These are phyloP conservation scores for Fusarium tricinctum DNA, from an alignment of 2,329 filamentous ascomycete genomes.

Conservation along the genomic window DNA sequence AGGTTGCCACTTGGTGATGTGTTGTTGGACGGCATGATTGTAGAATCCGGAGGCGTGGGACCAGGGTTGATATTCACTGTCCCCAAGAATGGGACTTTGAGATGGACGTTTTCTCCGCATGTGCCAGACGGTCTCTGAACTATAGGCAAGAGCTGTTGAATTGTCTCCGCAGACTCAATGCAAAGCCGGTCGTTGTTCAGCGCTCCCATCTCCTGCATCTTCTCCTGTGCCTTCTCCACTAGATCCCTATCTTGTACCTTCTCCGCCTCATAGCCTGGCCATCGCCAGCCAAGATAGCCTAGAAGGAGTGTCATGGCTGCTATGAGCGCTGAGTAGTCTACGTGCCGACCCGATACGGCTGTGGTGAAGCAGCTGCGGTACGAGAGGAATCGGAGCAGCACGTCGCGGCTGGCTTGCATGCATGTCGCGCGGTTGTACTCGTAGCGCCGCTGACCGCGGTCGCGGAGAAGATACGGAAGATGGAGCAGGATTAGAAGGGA, in stretches of 20 bases:
- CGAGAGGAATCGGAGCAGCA: slow-evolving; percentile 63
- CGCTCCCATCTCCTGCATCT: slow-evolving; percentile 57
- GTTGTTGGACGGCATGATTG: slow-evolving; percentile 27
- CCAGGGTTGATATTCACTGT: slow-evolving; percentile 59
- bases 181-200: slow-evolving; percentile 59
- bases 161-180: slow-evolving; percentile 59
- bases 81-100: slow-evolving; percentile 63
- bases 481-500: slow-evolving; percentile 67
- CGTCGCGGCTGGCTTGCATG: slow-evolving; percentile 64
- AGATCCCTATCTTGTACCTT: slow-evolving; percentile 54
- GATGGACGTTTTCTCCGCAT: slow-evolving; percentile 49
- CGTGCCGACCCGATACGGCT: slow-evolving; percentile 56
- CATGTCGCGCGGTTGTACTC: slow-evolving; percentile 61
- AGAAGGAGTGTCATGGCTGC: slow-evolving; percentile 66
- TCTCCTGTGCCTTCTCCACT: slow-evolving; percentile 54
- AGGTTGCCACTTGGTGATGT: slow-evolving; percentile 28
- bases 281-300: slow-evolving; percentile 61
- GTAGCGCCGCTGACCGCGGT: slow-evolving; percentile 60
- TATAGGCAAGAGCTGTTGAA: slow-evolving; percentile 60
- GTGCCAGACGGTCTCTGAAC: slow-evolving; percentile 50
- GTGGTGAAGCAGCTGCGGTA: slow-evolving; percentile 55
- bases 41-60: slow-evolving; percentile 34
- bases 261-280: slow-evolving; percentile 46
- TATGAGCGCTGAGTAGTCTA: slow-evolving; percentile 67
- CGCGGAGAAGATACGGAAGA: slow-evolving; percentile 67